These are phyloP conservation scores for Penicillium longicatenatum DNA, from an alignment of 495 filamentous ascomycete species.

Conservation along the genomic window DNA sequence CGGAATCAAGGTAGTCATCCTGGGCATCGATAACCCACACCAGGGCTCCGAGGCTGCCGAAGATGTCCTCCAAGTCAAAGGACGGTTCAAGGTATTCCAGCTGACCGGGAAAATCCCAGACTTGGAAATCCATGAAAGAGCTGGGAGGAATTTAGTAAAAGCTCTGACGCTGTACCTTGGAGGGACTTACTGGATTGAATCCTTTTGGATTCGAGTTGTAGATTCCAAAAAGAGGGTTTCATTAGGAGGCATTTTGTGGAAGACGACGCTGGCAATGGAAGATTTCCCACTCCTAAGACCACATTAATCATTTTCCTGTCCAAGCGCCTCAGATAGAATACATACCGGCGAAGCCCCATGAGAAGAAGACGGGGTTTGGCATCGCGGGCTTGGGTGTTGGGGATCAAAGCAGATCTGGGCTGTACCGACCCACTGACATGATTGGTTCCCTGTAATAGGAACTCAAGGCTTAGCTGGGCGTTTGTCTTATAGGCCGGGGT, in stretches of 20 bases:
- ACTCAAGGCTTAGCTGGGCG: constrained; percentile 43
- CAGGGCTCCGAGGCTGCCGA: constrained; percentile 87
- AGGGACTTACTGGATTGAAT: constrained; percentile 77
- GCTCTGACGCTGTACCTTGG: background rate
- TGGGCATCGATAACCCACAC: constrained; percentile 99
- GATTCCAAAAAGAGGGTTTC: constrained; percentile 96
- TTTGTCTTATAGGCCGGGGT: constrained; percentile 20
- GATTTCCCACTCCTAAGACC: constrained; percentile 86
- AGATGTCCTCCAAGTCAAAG: constrained; percentile 90
- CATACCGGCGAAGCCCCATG: constrained; percentile 92
- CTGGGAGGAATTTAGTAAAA: constrained; percentile 40
- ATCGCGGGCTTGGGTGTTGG: constrained; percentile 42
- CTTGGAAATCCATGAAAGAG: constrained; percentile 98
- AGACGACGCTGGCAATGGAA: constrained; percentile 95
- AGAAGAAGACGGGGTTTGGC: constrained; percentile 84
- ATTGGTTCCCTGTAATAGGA: constrained; percentile 38
- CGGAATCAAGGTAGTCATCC: constrained; percentile 91
- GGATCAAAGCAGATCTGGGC: constrained; percentile 30
- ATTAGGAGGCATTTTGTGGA: constrained; percentile 92
- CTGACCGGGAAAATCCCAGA: constrained; percentile 96
- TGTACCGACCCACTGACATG: constrained; percentile 26
- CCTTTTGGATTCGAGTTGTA: constrained; percentile 88
- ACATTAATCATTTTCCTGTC: constrained; percentile 8
- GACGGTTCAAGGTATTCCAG: constrained; percentile 82
- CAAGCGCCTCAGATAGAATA: background rate